Base-by-base conservation (phyloP, 192 early-diverging fungal species). In the Coemansia sp. region DNA sequence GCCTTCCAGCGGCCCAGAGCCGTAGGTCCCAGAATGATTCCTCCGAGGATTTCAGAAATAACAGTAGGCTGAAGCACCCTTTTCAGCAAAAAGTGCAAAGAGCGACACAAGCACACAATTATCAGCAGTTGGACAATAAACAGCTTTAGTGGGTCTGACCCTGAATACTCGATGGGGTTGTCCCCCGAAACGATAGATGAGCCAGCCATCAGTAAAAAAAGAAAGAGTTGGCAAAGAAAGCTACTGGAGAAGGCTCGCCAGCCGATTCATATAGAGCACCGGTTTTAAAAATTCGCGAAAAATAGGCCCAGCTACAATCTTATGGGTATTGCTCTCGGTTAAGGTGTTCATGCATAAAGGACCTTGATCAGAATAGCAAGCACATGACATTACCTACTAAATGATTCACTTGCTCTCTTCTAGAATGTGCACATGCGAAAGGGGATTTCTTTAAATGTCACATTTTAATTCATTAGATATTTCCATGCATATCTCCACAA, bases 1-100 rank as follows among this genome's bases (percentile, higher is more conserved):
- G 68, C 78, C 16, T 83, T 81, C 44, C 87, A 89, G 21, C 83
- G 83, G 3, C 90, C 90, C 26, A 96, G 79, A 1, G 83, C 90
- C 1, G 93, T 88, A 2, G 92, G 92, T 0, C 96, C 96, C 6
- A 96, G 82, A 5, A 94, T 62, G 47, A 96, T 92, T 9, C 93
- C 93, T 18, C 87, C 92, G 23, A 96, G 62, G 40, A 97, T 86
- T 64, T 97, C 95, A 30, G 93, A 87, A 44, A 97, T 96, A 32
- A 94, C 95, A 3, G 80, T 66, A 0, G 95, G 95, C 66, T 97
- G 93, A 42, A 77, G 60, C 8, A 94, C 52, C 26, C 78, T 75
- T 12, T 64, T 65, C 17, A 97, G 66, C 4, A 64, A 57, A 26
- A 88, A 10, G 18, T 84, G 82, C 9, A 97, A 60, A 37, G 88